Evolutionary conservation across 345 rosid genomes (phyloP).

Genomic region (sweet orange (Citrus sinensis)): DVS_A1.0 CM039162.1:24163501-24164000

Average conservation of each 20-base stretch:
- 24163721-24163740: background rate
- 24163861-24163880: background rate
- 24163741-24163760: background rate
- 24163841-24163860: background rate
- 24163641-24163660: background rate
- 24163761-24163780: background rate
- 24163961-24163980: constrained; percentile 74
- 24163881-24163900: background rate
- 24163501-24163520: background rate
- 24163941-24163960: constrained; percentile 90
- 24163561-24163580: background rate
- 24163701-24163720: background rate
- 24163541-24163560: background rate
- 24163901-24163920: background rate
- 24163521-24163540: background rate
- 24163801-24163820: background rate
- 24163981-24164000: constrained; percentile 66
- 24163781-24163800: background rate
- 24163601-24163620: background rate
- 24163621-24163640: background rate
- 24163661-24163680: no score
- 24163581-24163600: background rate
- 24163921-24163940: constrained; percentile 86
- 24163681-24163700: background rate
- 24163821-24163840: background rate